These are phyloP conservation scores for Aegilops sharonensis DNA, from an alignment of 176 grass and related monocot genomes.

Conservation along the genomic window DNA sequence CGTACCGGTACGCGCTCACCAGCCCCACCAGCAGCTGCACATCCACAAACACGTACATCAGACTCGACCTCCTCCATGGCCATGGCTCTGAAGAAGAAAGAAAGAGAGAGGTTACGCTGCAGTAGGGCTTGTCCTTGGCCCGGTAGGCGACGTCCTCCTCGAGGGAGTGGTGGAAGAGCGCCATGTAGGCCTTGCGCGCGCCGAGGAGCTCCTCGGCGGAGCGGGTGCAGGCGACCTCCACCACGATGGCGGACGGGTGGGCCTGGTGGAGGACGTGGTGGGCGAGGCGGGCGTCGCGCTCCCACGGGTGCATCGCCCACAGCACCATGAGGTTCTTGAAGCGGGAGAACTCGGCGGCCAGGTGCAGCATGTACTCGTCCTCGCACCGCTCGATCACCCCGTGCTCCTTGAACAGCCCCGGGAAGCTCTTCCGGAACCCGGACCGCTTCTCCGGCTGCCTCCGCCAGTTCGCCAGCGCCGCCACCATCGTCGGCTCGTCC, in stretches of 20 bases:
- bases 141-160: conserved; percentile 90
- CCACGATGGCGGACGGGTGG: conserved; percentile 52
- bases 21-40: conserved; percentile 75
- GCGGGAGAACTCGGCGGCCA: conserved; percentile 70
- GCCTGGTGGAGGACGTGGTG: conserved; percentile 74
- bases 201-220: conserved; percentile 86
- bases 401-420: conserved; percentile 45
- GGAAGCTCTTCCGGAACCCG: conserved; percentile 61
- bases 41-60: not conserved
- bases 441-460: conserved; percentile 72
- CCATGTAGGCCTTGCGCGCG: conserved; percentile 71
- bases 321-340: conserved; percentile 86
- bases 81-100: not conserved
- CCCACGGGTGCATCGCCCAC: conserved; percentile 96
- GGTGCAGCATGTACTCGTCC: conserved; percentile 61
- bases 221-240: conserved; percentile 79
- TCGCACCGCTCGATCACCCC: conserved; percentile 67
- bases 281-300: conserved; percentile 75
- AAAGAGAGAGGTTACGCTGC: conserved; percentile 35
- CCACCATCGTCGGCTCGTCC: conserved; percentile 65
- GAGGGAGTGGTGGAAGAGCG: conserved; percentile 81
- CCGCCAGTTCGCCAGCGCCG: conserved; percentile 61
- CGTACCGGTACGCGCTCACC: conserved; percentile 87
- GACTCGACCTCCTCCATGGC: not conserved
- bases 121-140: conserved; percentile 64